These are phyloP conservation scores for Myriosclerotinia curreyana DNA, from an alignment of 2,329 filamentous ascomycete species.

Conservation along the genomic window DNA sequence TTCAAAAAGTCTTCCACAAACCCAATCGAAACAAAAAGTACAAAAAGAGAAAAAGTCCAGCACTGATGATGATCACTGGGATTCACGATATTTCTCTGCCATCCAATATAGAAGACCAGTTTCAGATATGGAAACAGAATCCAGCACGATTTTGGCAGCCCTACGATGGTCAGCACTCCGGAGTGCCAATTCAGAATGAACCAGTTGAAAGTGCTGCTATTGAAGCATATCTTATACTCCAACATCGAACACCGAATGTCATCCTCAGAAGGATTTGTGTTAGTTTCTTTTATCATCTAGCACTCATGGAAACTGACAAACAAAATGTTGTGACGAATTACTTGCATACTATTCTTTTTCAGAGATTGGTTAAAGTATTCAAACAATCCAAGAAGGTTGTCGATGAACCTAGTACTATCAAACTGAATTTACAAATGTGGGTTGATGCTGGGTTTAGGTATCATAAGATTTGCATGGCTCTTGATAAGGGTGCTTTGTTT, in stretches of 20 bases:
- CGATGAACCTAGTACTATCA: background rate
- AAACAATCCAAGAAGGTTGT: background rate
- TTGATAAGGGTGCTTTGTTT: background rate
- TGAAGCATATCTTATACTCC: constrained; percentile 1
- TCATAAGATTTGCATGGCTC: background rate
- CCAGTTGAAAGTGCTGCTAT: background rate
- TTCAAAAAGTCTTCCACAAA: background rate
- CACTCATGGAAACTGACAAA: too few species aligned
- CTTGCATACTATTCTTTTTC: background rate
- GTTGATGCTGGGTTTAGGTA: background rate
- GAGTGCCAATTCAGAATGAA: too few species aligned
- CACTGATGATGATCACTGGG: background rate
- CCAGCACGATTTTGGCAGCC: background rate
- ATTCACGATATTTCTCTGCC: background rate
- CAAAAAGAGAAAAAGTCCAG: background rate
- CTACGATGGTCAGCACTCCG: background rate
- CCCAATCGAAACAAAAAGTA: background rate
- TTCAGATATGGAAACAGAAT: constrained; percentile 4
- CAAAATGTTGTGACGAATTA: background rate
- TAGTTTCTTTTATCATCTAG: background rate
- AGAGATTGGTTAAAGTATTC: background rate
- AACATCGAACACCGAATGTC: background rate
- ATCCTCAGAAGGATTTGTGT: background rate
- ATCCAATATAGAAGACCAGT: background rate
- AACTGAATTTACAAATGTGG: background rate